A percentile compares a stretch with the other conserved stretches of the same genome.
Conservation (phyloP, 495 filamentous ascomycete genomes). For the Penicillium nucicola region DNA sequence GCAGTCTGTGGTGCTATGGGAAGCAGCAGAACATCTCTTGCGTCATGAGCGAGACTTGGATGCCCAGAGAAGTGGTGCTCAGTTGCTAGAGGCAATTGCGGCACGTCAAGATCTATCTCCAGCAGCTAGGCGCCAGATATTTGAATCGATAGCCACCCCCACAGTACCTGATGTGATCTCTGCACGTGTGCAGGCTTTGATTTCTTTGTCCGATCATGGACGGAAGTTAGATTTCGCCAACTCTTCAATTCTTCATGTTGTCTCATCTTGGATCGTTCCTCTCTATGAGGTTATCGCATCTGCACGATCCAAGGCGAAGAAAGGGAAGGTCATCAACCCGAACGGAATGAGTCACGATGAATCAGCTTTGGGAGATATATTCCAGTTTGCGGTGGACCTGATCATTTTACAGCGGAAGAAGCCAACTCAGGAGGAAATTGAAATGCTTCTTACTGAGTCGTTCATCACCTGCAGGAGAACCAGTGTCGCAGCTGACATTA, state of each 20-base stretch:
- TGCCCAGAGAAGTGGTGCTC: slow-evolving; percentile 35
- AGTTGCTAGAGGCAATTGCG: slow-evolving; percentile 37
- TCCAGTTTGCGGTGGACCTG: slow-evolving; percentile 72
- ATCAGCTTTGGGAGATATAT: slow-evolving; percentile 62
- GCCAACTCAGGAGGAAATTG: slow-evolving; percentile 65
- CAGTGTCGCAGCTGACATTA: slow-evolving; percentile 67
- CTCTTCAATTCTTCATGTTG: slow-evolving; percentile 38
- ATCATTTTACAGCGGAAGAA: slow-evolving; percentile 81
- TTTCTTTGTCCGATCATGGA: slow-evolving; percentile 45
- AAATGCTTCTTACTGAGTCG: slow-evolving; percentile 61
- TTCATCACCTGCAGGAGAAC: slow-evolving; percentile 75
- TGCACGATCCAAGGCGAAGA: slow-evolving; percentile 44
- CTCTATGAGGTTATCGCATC: slow-evolving; percentile 37
- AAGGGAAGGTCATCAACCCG: slow-evolving; percentile 45
- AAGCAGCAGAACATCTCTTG: slow-evolving; percentile 38
- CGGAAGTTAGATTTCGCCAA: slow-evolving; percentile 43
- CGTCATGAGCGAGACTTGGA: slow-evolving; percentile 36
- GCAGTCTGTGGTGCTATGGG: slow-evolving; percentile 42
- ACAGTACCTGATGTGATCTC: slow-evolving; percentile 40
- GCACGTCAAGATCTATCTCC: slow-evolving; percentile 42
- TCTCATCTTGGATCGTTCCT: slow-evolving; percentile 40
- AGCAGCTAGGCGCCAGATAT: slow-evolving; percentile 30
- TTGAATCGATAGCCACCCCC: slow-evolving; percentile 35
- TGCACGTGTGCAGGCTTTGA: slow-evolving; percentile 37
- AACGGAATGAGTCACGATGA: slow-evolving; percentile 56